phyloP scores from a whole-genome alignment of 139 green algal species.

The Desmodesmus armatus region DNA sequence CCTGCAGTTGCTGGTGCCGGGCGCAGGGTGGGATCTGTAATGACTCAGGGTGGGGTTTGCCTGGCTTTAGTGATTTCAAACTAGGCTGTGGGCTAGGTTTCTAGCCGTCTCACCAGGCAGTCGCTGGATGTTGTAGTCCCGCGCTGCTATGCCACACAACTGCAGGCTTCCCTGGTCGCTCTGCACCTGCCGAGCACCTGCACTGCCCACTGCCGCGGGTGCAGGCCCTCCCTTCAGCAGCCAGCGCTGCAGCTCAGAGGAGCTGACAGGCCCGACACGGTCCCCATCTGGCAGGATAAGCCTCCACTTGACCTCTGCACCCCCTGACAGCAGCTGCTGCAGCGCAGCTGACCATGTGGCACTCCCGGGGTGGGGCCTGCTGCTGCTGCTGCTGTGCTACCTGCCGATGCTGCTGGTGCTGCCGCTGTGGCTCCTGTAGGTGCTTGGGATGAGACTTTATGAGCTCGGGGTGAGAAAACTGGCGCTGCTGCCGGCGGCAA shows the following conservation, averaged over 20 bases:
- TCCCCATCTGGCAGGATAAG: neutral
- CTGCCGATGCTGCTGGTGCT: neutral
- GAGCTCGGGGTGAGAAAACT: too few species aligned
- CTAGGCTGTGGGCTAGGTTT: too few species aligned
- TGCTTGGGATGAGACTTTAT: too few species aligned
- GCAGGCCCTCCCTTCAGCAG: neutral
- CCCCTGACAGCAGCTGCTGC: neutral
- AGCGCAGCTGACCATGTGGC: neutral
- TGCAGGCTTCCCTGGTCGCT: neutral
- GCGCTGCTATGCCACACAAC: neutral
- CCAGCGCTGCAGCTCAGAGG: neutral
- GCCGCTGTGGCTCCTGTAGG: neutral
- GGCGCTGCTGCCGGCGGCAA: neutral
- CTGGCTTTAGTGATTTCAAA: too few species aligned
- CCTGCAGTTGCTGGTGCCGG: too few species aligned
- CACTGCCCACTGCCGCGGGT: slow-evolving; percentile 5
- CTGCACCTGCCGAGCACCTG: neutral
- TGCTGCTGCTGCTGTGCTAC: slow-evolving; percentile 1
- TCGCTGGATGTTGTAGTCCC: neutral
- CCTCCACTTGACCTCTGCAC: slow-evolving; percentile 20
- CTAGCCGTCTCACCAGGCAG: too few species aligned
- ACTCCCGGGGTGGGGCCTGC: slow-evolving; percentile 6
- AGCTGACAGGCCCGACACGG: slow-evolving; percentile 4
- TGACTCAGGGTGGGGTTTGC: too few species aligned
- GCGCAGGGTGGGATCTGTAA: too few species aligned